Base-by-base conservation (phyloP, 768 basidiomycete genomes). In the Phaffia australis region DNA sequence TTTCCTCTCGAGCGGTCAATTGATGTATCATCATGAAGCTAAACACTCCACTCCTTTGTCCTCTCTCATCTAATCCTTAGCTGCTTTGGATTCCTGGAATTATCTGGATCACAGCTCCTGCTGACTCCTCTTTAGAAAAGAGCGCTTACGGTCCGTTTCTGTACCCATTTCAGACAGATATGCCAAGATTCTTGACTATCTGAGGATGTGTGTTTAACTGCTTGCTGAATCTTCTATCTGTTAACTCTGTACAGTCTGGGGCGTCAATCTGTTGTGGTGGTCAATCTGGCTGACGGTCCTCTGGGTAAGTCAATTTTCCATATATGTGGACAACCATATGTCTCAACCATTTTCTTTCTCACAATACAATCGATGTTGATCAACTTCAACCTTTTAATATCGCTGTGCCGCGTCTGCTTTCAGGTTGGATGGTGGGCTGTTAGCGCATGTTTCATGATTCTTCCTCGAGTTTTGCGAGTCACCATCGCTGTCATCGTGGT, bases 201-300 rank as follows among this genome's bases (percentile, higher is more conserved):
- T 11, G 35, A 42, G 35, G 6, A 42, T 42, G 11, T 42, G 11
- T 11, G 35, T 11, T 11, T 42, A 11, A 42, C 4, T 42, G 6
- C 35, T 42, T 5, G 35, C 35, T 42, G 11, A 42, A 42, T 11
- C 35, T 42, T 42, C 11, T 65, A 82, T 80, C 0, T 72, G n/a
- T n/a, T n/a, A n/a, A n/a, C n/a, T 83, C 58, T 83, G 83, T 2
- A 76, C 73, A 49, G 82, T 87, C 58, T 79, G 78, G 78, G 62
- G 69, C 46, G 81, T 78, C 63, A 51, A 70, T 47, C 71, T 76
- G 14, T 70, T 74, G 42, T 88, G 83, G 83, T 91, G 88, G 88
- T 87, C 85, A 66, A 84, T 89, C 65, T 94, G 89, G 88, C 77
- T 91, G 32, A 82, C 81, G 49, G 83, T 92, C 42, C 77, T 83